A percentile compares a stretch with the other conserved stretches of the same genome.
phyloP scores from a whole-genome alignment of 768 basidiomycete species.

The Peribolospora baueri region DNA sequence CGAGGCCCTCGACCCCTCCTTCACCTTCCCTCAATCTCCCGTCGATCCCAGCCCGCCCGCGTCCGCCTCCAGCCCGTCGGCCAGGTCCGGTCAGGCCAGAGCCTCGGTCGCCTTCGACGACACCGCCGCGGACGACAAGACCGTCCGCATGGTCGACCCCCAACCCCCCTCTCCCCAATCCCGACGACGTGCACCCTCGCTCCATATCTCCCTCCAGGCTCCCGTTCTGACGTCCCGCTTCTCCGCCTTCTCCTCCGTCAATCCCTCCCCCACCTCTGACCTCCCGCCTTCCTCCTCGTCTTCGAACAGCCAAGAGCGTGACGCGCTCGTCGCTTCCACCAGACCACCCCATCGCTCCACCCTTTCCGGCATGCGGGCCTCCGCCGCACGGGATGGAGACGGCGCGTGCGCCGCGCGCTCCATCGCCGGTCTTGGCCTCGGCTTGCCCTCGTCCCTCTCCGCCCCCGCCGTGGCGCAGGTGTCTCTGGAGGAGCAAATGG shows the following conservation, averaged over 20 bases:
- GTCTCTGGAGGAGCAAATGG: no score
- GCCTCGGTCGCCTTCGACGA: neutral
- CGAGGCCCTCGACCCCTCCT: no score
- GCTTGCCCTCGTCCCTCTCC: no score
- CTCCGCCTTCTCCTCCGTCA: neutral
- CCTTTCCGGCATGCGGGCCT: slow-evolving; percentile 1
- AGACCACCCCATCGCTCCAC: neutral
- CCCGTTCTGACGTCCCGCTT: slow-evolving; percentile 3
- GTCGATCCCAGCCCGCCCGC: neutral
- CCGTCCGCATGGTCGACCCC: neutral
- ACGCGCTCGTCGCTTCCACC: neutral
- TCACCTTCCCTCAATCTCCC: no score
- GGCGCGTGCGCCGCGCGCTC: no score
- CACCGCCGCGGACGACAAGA: neutral
- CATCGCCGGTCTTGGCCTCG: no score
- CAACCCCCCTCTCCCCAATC: neutral
- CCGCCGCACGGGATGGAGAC: neutral
- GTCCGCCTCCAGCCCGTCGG: neutral
- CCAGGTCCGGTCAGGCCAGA: neutral
- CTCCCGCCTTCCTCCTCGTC: slow-evolving; percentile 4
- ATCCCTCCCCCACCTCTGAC: slow-evolving; percentile 3
- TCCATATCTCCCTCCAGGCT: slow-evolving; percentile 5
- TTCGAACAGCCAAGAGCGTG: slow-evolving; percentile 4
- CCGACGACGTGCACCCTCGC: neutral
- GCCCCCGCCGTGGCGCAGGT: no score